Base-by-base conservation (phyloP, 148 eudicot genomes). In the Talinum fruticosum region DNA sequence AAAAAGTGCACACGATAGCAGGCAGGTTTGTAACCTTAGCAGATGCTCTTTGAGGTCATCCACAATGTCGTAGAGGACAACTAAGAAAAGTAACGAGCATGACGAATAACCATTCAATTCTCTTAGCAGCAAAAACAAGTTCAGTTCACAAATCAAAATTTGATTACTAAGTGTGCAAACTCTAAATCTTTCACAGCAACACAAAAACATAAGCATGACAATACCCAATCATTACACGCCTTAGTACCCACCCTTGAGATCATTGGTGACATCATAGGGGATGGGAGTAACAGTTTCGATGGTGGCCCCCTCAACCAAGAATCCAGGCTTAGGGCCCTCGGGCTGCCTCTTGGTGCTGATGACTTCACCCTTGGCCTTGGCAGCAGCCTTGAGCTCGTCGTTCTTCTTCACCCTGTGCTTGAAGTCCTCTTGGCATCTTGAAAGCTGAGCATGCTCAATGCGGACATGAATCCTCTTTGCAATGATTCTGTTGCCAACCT, bases 291-390 rank as follows among this genome's bases (percentile, higher is more conserved):
- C 87, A 23, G 90, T 87, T 76, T 87, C 90, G 28, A 87, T 81
- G 67, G 90, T 87, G 14, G 84, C 79, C 47, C 88, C 90, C 36
- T 84, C 90, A 0, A 89, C 93, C 86, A 87, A 81, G 73, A 89
- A 87, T 21, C 92, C 90, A 1, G 90, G 90, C 66, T 86, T 87
- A 13, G 90, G 93, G 3, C 89, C 93, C 74, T 79, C 61, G 0
- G 90, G 93, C 75, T 84, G 86, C 78, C 93, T 87, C 89, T 89
- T 89, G 13, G 93, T 89, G 82, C 90, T 89, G 73, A 89, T 87
- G 54, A 79, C 75, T 32, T 83, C 83, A 75, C 93, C 90, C 18
- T 68, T 74, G 10, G 88, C 87, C 85, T 87, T 89, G 1, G 89
- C 92, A 66, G 84, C 89, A 7, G 89, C 93, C 84, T 87, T 87